Evolutionary conservation across 257 asterid species (phyloP), one percentile per base, ranked within the genome.

Genomic region (Asclepias syriaca): DNA sequence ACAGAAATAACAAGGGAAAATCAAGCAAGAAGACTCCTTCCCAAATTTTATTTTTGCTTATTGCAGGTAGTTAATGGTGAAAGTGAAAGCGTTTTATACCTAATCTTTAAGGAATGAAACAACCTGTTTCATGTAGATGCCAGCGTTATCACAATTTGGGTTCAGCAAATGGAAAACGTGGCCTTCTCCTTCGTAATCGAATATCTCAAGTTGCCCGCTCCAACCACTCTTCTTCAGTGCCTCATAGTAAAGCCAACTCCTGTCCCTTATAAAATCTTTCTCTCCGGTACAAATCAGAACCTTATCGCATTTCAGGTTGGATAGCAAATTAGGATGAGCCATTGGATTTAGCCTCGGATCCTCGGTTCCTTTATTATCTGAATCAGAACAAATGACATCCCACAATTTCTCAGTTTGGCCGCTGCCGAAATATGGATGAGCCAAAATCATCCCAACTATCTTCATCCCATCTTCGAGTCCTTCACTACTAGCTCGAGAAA

Each of bases 291-390:
- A 51, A 59, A 90, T 83, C 51, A 87, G 27, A 82, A 90, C 83
- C 68, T 66, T 82, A 68, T 83, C 78, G 82, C 93, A 87, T 76
- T 74, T 84, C 21, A 86, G 86, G 83, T 85, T 83, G 18, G 73
- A 60, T 74, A 87, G 21, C 66, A 86, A 57, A 77, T 77, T 71
- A 21, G 88, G 86, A 53, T 89, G 89, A 70, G 81, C 85, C 72
- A 86, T 87, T 78, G 96, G 96, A 56, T 80, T 83, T 73, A 87
- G 39, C 75, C 86, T 83, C 65, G 92, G 97, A 72, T 93, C 98
- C 67, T 87, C 88, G 2, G 72, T 5, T 2, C 78, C 78, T 0
- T 56, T 37, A 10, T 37, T 48, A 43, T 82, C 83, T 0, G 75
- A 67, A 51, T 82, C 83, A 0, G 75, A 67, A 51, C 80, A 71